These are phyloP conservation scores for Pythium sukuiense DNA, from an alignment of 352 stramenopile genomes.

Conservation along the genomic window DNA sequence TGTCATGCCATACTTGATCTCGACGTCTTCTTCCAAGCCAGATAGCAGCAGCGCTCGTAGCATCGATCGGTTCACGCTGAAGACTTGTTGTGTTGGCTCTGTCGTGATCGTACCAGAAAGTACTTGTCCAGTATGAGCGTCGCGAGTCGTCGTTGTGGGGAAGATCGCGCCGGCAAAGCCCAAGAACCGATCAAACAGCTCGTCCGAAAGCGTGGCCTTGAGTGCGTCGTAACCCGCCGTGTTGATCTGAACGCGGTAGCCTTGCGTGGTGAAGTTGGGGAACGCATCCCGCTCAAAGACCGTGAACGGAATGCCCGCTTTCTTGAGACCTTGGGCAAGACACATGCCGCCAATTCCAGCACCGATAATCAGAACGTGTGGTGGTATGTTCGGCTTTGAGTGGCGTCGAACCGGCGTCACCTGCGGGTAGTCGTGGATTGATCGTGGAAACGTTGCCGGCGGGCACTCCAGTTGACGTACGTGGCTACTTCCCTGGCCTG, in stretches of 20 bases:
- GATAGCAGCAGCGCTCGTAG: constrained; percentile 33
- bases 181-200: constrained; percentile 55
- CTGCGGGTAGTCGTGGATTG: too few species aligned
- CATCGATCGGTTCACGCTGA: constrained; percentile 23
- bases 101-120: too few species aligned
- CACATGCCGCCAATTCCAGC: constrained; percentile 53
- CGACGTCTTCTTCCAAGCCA: constrained; percentile 40
- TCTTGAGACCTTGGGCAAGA: constrained; percentile 60
- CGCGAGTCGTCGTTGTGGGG: constrained; percentile 41
- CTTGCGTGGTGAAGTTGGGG: constrained; percentile 52
- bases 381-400: neutral
- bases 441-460: too few species aligned
- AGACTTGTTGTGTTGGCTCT: constrained; percentile 15
- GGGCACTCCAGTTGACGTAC: too few species aligned
- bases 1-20: constrained; percentile 50
- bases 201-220: constrained; percentile 38
- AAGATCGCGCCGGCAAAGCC: constrained; percentile 44
- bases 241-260: constrained; percentile 63
- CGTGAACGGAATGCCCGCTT: constrained; percentile 52
- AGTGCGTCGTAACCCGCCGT: constrained; percentile 53
- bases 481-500: too few species aligned
- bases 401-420: too few species aligned
- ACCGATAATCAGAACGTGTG: constrained; percentile 36
- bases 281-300: constrained; percentile 59
- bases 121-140: constrained; percentile 30